Evolutionary conservation across 495 filamentous ascomycete genomes (phyloP), one percentile per base, ranked within the genome.

Genomic region (Trichoderma reesei): DNA sequence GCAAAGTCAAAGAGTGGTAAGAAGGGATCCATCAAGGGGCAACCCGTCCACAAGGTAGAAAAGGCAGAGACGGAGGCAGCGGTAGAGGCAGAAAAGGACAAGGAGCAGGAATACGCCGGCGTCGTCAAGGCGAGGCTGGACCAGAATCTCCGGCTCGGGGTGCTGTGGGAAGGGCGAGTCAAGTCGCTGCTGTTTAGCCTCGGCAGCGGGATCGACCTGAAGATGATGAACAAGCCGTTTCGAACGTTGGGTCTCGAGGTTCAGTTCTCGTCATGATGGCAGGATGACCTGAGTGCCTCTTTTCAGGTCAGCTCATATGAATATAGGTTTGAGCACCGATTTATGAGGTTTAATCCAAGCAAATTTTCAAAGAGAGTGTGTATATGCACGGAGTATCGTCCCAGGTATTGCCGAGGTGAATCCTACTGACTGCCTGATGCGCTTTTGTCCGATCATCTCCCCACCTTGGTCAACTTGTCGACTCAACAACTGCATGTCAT

Each of bases 111-210:
- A 51, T 87, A 88, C 65, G 82, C 87, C 34, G 92, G 91, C 5
- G 92, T 97, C n/a, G 73, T 98, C 66, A 98, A 98, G 73, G 87
- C 92, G 20, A 82, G 89, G 48, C 76, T 97, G 8, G 90, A 94
- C 68, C 91, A 96, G 73, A 88, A 90, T 64, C 86, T 90, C 72
- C 85, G 86, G 65, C 82, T 96, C 39, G 89, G 91, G 3, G 66
- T 97, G 59, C 79, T 98, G 13, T 98, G 95, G 95, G 94, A 98
- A 73, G 94, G 94, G 1, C 81, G 92, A 63, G 79, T 93, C 56
- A 98, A 98, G 76, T 92, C 96, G 70, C 76, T 98, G 54, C 79
- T 98, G 64, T 94, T 98, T 69, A 96, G 90, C 69, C 82, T 95
- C 33, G 94, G 94, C 3, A 87, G 89, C 20, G 88, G 83, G 14